Conservation (phyloP, 768 basidiomycete genomes). For the Xerocomus spinulosus region DNA sequence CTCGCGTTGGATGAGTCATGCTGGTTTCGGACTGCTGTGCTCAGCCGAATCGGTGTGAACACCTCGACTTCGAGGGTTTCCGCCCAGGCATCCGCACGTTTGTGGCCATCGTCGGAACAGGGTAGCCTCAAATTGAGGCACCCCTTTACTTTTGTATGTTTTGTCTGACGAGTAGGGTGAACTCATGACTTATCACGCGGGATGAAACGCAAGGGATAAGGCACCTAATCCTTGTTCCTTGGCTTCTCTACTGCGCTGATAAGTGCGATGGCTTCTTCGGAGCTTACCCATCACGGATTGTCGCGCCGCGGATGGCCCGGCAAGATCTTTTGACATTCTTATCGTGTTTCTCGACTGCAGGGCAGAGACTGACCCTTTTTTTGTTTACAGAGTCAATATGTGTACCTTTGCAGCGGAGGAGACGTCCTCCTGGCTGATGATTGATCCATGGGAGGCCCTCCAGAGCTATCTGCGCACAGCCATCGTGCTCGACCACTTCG, state of each 20-base stretch:
- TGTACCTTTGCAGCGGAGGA: slow-evolving; percentile 87
- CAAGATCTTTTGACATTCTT: slow-evolving; percentile 6
- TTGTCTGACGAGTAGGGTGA: slow-evolving; percentile 7
- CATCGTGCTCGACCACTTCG: slow-evolving; percentile 95
- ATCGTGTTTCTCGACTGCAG: not conserved
- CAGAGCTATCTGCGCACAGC: slow-evolving; percentile 95
- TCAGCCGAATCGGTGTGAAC: slow-evolving; percentile 11
- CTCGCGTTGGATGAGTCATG: slow-evolving; percentile 3
- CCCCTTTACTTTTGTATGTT: slow-evolving; percentile 1
- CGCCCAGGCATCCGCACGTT: slow-evolving; percentile 2
- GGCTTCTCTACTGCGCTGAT: slow-evolving; percentile 8
- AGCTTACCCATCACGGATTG: slow-evolving; percentile 6
- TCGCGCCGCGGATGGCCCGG: slow-evolving; percentile 4
- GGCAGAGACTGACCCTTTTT: slow-evolving; percentile 23
- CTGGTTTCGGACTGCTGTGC: not conserved
- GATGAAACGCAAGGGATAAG: slow-evolving; percentile 6
- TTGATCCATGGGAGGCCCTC: slow-evolving; percentile 96
- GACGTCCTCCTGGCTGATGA: slow-evolving; percentile 92
- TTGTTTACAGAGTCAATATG: slow-evolving; percentile 67
- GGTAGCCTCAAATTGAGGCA: slow-evolving; percentile 10
- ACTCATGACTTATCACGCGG: slow-evolving; percentile 6
- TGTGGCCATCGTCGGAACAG: slow-evolving; percentile 3
- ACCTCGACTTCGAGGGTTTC: slow-evolving; percentile 12
- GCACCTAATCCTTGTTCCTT: slow-evolving; percentile 13
- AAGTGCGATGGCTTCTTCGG: slow-evolving; percentile 9